A percentile compares a stretch with the other conserved stretches of the same genome.
Conservation (phyloP, 2,329 filamentous ascomycete genomes). For the Ophiocordyceps unilateralis region DNA sequence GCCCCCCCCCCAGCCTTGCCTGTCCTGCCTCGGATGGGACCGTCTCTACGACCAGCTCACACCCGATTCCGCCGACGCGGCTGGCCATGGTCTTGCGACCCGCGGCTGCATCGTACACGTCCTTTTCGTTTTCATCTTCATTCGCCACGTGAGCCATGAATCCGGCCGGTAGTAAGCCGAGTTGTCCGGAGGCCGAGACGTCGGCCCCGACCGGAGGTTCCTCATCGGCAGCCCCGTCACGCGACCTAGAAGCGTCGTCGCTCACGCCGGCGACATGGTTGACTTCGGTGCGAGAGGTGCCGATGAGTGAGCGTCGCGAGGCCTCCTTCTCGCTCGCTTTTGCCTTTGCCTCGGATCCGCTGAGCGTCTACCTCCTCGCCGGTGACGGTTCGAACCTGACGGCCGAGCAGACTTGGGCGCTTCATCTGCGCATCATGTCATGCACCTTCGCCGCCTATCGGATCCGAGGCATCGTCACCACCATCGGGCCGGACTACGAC, state of each 20-base stretch:
- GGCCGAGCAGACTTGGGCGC: conserved; percentile 53
- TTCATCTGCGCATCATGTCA: conserved; percentile 62
- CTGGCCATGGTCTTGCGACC: not conserved
- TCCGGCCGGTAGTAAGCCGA: not conserved
- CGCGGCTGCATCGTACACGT: not conserved
- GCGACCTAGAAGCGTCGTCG: conserved; percentile 14
- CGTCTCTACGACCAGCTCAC: not conserved
- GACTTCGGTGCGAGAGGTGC: conserved; percentile 42
- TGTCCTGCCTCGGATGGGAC: not conserved
- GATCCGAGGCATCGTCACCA: conserved; percentile 56
- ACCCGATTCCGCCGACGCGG: not conserved
- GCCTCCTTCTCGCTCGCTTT: conserved; percentile 58
- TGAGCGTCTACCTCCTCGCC: conserved; percentile 59
- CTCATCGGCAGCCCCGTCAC: not conserved
- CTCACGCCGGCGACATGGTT: conserved; percentile 36
- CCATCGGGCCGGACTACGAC: conserved; percentile 59
- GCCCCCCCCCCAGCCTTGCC: not conserved
- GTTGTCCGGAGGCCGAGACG: not conserved
- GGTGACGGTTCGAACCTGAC: conserved; percentile 52
- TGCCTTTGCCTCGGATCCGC: conserved; percentile 59
- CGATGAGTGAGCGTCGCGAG: conserved; percentile 50
- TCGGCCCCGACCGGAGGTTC: too few species aligned
- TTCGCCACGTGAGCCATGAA: not conserved
- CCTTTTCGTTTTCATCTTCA: not conserved
- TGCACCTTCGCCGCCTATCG: conserved; percentile 63